Evolutionary conservation across 805 yeast genomes (phyloP).

Genomic region (Ogataea angusta): DNA sequence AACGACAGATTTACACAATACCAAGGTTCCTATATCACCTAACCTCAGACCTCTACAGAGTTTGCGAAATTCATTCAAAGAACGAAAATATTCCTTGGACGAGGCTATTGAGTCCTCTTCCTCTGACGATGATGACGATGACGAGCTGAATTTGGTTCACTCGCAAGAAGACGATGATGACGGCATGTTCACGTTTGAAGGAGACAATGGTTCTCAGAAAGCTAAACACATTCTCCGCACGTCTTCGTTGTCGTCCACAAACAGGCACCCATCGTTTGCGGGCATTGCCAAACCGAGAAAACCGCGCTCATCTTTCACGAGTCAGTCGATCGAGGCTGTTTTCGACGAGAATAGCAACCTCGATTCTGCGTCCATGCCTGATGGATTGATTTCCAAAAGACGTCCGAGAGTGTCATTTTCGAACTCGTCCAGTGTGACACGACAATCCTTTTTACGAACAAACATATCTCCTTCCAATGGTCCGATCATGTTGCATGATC

Average conservation of each 20-base stretch:
- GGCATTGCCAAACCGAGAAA: slow-evolving; percentile 35
- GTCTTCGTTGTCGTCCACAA: slow-evolving; percentile 22
- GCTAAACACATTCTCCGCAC: slow-evolving; percentile 17
- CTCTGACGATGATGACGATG: slow-evolving; percentile 39
- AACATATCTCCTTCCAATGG: slow-evolving; percentile 28
- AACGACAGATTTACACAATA: slow-evolving; percentile 41
- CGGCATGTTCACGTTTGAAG: slow-evolving; percentile 27
- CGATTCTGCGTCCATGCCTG: slow-evolving; percentile 28
- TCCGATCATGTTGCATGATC: slow-evolving; percentile 26
- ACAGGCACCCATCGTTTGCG: slow-evolving; percentile 32
- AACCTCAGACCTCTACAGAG: slow-evolving; percentile 28
- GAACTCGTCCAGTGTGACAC: slow-evolving; percentile 31
- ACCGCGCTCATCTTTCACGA: slow-evolving; percentile 32
- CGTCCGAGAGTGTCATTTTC: slow-evolving; percentile 36
- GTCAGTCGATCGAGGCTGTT: slow-evolving; percentile 30
- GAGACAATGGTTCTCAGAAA: slow-evolving; percentile 14
- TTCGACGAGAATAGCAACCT: slow-evolving; percentile 28
- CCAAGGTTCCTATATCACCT: slow-evolving; percentile 44
- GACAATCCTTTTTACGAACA: slow-evolving; percentile 41
- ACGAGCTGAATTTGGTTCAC: slow-evolving; percentile 34
- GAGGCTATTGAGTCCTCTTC: slow-evolving; percentile 40
- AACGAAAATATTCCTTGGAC: slow-evolving; percentile 33
- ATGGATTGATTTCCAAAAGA: slow-evolving; percentile 24
- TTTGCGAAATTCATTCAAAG: slow-evolving; percentile 29
- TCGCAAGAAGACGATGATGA: slow-evolving; percentile 39